phyloP scores from a whole-genome alignment of 2,329 filamentous ascomycete species.

The Dactylellina drechsleri region DNA sequence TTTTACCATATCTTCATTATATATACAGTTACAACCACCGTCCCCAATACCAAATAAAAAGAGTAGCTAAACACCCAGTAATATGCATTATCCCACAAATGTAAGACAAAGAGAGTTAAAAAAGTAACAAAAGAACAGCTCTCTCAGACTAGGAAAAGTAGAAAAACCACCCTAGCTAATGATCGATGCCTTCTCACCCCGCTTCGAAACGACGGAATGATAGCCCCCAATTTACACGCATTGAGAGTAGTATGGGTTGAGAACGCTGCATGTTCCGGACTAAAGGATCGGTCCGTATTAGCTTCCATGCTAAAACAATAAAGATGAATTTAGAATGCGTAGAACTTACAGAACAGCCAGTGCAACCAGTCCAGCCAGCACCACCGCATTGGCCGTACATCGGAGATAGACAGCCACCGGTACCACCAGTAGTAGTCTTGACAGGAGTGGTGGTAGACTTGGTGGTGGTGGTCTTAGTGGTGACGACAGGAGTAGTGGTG shows the following conservation, averaged over 20 bases:
- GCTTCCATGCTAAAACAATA: neutral
- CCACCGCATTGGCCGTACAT: constrained; percentile 46
- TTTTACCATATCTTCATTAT: constrained; percentile 8
- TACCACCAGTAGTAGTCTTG: neutral
- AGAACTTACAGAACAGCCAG: constrained; percentile 45
- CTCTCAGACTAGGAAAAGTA: no score
- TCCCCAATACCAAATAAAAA: constrained; percentile 1
- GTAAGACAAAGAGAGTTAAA: no score
- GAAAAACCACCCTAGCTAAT: no score
- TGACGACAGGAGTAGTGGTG: constrained; percentile 11
- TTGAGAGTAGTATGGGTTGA: constrained; percentile 46
- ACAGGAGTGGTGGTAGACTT: constrained; percentile 3
- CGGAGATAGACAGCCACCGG: constrained; percentile 12
- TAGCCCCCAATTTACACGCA: constrained; percentile 12
- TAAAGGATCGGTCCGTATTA: constrained; percentile 11
- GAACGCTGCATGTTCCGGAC: constrained; percentile 42
- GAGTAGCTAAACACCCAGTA: constrained; percentile 33
- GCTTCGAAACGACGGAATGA: no score
- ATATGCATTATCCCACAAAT: constrained; percentile 20
- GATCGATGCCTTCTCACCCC: no score
- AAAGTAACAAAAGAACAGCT: no score
- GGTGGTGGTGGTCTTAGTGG: constrained; percentile 8
- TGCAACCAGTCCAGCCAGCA: constrained; percentile 42
- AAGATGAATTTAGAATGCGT: neutral
- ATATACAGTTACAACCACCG: constrained; percentile 1